Evolutionary conservation across 352 stramenopile species (phyloP), one percentile per base, ranked within the genome.

Genomic region (Globisporangium parvum): DNA sequence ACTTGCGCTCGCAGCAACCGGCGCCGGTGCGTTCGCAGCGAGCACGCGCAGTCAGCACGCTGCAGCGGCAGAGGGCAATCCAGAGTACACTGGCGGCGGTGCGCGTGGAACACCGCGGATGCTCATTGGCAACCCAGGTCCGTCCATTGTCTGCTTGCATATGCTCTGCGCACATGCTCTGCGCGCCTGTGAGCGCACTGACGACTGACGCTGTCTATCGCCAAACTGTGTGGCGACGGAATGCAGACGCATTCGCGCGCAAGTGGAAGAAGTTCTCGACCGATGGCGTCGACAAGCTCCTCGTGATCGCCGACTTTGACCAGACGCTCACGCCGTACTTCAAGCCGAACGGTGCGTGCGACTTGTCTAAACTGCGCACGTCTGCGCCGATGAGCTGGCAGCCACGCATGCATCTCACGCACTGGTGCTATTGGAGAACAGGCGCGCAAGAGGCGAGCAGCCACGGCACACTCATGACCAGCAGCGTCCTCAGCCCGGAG

Each of bases 221-320:
- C 31, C 31, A 37, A 2, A 37, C 5, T 10, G 28, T 33, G 9
- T 33, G 28, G 28, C 28, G 3, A 33, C 9, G 28, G n/a, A n/a
- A n/a, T 33, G 24, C 53, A 87, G 82, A 88, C 39, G 69, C 53
- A 37, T 91, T 93, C 52, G 28, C 28, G 28, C 28, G 28, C 28
- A 33, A 33, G 28, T 33, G 28, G 28, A 33, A 33, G 28, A 33
- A 33, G 28, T 33, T 33, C 28, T 33, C 28, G 28, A 33, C 28
- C 28, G 28, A 33, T 8, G 28, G 28, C 37, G 55, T 87, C 11
- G 69, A 83, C 54, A 76, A 85, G 55, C 73, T 93, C 26, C 62
- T 93, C 37, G 76, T 93, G 53, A 93, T 93, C 54, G 69, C 83
- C 2, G 83, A 93, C 57, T 93, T 93, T 63, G 83, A 93, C 63